These are phyloP conservation scores for Psidium guajava DNA, from an alignment of 345 rosid species.

Conservation along the genomic window DNA sequence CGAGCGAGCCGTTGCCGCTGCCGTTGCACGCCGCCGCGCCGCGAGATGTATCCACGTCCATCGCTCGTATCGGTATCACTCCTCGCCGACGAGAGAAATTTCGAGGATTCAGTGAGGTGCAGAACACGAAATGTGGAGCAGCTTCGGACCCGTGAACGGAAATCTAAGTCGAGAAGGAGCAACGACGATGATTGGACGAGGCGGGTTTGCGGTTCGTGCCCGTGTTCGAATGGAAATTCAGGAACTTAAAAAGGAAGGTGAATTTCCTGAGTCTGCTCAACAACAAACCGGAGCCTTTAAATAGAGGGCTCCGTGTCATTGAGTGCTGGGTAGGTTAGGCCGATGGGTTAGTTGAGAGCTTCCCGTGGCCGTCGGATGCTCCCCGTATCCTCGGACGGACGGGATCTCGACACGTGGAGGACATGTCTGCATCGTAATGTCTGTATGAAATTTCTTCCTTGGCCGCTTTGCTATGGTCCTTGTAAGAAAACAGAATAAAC, in stretches of 20 bases:
- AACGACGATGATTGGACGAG: background rate
- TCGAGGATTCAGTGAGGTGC: no score
- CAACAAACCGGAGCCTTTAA: constrained; percentile 6
- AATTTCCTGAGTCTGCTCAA: constrained; percentile 17
- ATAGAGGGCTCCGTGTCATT: constrained; percentile 2
- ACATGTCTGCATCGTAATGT: background rate
- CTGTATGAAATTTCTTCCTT: fast-evolving
- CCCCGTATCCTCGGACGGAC: background rate
- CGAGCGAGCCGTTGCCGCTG: constrained; percentile 4
- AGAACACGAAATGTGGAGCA: background rate
- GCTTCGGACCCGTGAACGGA: background rate
- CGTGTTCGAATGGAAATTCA: constrained; percentile 14
- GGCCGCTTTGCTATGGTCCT: background rate
- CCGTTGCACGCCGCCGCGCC: background rate
- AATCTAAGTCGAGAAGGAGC: background rate
- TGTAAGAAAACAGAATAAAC: background rate
- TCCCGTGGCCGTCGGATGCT: constrained; percentile 18
- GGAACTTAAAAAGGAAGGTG: no score
- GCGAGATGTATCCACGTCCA: constrained; percentile 1
- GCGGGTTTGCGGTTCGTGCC: background rate
- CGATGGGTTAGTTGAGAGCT: constrained; percentile 30
- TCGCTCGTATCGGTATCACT: background rate
- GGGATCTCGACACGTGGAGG: constrained; percentile 7
- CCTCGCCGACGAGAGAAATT: no score
- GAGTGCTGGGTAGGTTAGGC: constrained; percentile 22